Percentiles rank a stretch among this genome's conserved stretches.
These are phyloP conservation scores for Tricholomella constricta DNA, from an alignment of 768 basidiomycete genomes.

Conservation along the genomic window DNA sequence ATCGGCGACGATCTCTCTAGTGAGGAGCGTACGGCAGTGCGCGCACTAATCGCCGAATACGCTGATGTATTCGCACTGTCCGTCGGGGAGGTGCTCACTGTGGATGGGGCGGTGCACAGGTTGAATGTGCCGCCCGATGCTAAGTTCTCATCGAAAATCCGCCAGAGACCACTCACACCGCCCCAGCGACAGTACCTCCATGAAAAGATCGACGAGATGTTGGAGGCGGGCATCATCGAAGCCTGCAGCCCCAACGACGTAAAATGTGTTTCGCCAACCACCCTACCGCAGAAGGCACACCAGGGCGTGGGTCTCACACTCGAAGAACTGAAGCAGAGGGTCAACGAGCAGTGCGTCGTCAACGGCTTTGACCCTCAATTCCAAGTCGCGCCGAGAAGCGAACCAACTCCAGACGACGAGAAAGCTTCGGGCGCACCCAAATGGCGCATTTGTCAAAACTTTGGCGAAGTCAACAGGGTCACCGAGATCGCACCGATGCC, in stretches of 20 bases:
- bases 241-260: conserved; percentile 21
- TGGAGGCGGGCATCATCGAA: conserved; percentile 33
- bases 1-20: conserved; percentile 29
- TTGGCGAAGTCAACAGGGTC: conserved; percentile 30
- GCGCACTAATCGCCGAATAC: no score
- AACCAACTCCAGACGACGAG: not conserved
- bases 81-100: no score
- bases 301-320: conserved; percentile 26
- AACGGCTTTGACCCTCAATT: conserved; percentile 21
- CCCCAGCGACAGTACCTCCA: conserved; percentile 32
- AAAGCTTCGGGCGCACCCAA: conserved; percentile 11
- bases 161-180: conserved; percentile 28
- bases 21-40: no score
- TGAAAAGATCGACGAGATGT: conserved; percentile 34
- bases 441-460: conserved; percentile 40
- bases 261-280: conserved; percentile 25
- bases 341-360: conserved; percentile 36
- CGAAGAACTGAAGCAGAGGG: conserved; percentile 30
- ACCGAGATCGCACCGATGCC: no score
- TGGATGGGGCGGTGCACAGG: conserved; percentile 28
- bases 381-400: conserved; percentile 22
- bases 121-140: conserved; percentile 30
- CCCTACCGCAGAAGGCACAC: conserved; percentile 38
- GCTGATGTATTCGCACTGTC: no score
- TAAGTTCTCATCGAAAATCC: conserved; percentile 6